Conservation (phyloP, 345 rosid genomes). For the Rhodamnia rubescens region DNA sequence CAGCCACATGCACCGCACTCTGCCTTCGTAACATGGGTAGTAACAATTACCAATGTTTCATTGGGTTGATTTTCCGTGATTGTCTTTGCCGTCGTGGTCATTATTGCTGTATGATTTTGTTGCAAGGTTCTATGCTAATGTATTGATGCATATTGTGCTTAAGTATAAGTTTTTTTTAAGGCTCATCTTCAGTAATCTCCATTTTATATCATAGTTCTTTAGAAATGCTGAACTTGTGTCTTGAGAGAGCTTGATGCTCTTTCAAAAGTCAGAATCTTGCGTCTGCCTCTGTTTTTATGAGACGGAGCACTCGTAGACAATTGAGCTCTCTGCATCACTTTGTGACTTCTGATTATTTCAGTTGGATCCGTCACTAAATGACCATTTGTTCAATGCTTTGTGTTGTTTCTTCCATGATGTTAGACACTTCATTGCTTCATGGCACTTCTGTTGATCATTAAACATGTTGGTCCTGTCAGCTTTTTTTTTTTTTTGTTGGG, state of each 20-base stretch:
- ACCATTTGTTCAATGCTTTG: not conserved
- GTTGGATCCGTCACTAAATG: not conserved
- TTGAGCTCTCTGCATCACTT: not conserved
- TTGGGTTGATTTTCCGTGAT: not conserved
- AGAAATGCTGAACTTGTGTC: not conserved
- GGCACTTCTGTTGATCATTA: not conserved
- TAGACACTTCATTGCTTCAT: not conserved
- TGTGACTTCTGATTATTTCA: not conserved
- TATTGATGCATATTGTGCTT: not conserved
- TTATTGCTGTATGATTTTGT: not conserved
- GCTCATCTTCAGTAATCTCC: not conserved
- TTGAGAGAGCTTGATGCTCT: not conserved
- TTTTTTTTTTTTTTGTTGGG: not conserved
- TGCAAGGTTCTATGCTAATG: not conserved
- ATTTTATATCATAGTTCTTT: not conserved
- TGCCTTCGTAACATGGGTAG: conserved; percentile 67
- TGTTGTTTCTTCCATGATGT: not conserved
- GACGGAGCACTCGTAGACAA: not conserved
- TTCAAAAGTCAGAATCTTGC: not conserved
- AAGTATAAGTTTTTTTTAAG: not conserved
- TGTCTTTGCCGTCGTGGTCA: not conserved
- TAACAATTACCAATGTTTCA: not conserved
- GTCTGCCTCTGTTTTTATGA: not conserved
- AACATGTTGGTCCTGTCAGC: not conserved
- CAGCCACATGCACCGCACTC: conserved; percentile 63